phyloP scores from a whole-genome alignment of 805 yeast species.

The Ogataea corticis region DNA sequence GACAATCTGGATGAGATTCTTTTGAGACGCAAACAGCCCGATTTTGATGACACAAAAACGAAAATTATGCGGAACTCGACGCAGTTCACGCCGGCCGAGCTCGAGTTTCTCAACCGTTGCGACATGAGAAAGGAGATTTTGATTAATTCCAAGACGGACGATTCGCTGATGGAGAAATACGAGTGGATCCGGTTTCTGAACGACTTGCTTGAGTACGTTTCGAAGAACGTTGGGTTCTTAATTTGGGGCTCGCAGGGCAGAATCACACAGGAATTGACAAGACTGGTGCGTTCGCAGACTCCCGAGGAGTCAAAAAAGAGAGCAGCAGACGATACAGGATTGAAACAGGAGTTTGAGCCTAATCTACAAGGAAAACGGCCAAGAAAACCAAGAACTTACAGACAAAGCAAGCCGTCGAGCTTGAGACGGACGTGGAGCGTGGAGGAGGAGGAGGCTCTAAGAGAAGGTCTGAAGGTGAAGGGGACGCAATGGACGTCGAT shows the following conservation, averaged over 20 bases:
- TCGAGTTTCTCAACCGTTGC: constrained; percentile 77
- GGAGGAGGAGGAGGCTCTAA: constrained; percentile 83
- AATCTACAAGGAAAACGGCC: constrained; percentile 13
- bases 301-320: constrained; percentile 10
- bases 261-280: constrained; percentile 27
- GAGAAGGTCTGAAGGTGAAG: constrained; percentile 73
- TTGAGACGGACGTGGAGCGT: constrained; percentile 79
- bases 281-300: constrained; percentile 10
- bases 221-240: constrained; percentile 69
- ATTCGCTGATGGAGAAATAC: constrained; percentile 65
- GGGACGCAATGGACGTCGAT: constrained; percentile 97
- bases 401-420: constrained; percentile 31
- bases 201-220: constrained; percentile 74
- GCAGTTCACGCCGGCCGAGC: constrained; percentile 68
- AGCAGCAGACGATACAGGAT: constrained; percentile 1
- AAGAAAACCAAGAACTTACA: constrained; percentile 14
- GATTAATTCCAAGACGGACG: constrained; percentile 45
- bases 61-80: constrained; percentile 32
- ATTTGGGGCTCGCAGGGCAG: constrained; percentile 60
- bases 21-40: constrained; percentile 39
- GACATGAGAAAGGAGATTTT: constrained; percentile 66
- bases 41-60: constrained; percentile 24
- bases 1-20: constrained; percentile 52
- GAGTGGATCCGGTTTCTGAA: constrained; percentile 85
- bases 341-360: constrained; percentile 11